phyloP scores from a whole-genome alignment of 805 yeast genomes.

The Saccharomyces kudriavzevii region DNA sequence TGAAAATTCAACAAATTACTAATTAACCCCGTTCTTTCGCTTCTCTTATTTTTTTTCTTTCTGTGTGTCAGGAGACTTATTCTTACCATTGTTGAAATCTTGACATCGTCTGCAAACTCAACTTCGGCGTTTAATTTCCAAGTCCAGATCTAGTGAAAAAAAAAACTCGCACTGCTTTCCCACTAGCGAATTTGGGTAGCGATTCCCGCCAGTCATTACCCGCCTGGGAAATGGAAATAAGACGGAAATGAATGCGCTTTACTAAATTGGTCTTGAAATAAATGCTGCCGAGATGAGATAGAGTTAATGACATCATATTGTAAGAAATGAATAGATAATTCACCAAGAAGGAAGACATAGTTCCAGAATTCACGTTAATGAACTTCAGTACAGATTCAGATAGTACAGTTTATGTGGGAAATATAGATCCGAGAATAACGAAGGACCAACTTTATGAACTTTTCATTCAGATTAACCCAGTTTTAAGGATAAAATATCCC shows the following conservation, averaged over 20 bases:
- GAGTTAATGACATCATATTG: background rate
- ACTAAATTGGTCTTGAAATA: background rate
- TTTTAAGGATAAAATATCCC: conserved; percentile 63
- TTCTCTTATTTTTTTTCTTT: background rate
- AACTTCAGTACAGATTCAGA: conserved; percentile 31
- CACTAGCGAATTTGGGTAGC: too few species aligned
- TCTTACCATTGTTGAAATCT: background rate
- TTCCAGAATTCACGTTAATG: background rate
- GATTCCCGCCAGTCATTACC: background rate
- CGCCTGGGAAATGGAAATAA: background rate
- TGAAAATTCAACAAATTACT: background rate
- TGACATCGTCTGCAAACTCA: background rate
- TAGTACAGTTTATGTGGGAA: conserved; percentile 70
- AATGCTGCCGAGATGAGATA: background rate
- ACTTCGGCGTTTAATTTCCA: background rate
- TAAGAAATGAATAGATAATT: background rate
- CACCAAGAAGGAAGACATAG: background rate
- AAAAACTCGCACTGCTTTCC: background rate
- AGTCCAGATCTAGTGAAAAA: background rate
- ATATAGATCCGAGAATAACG: conserved; percentile 66
- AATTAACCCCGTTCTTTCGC: background rate
- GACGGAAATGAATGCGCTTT: background rate
- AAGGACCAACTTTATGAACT: conserved; percentile 72
- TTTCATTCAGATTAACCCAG: conserved; percentile 77
- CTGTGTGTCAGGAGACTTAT: background rate